phyloP scores from a whole-genome alignment of 1,284 basidiomycete genomes.

The Ustilago sp. region DNA sequence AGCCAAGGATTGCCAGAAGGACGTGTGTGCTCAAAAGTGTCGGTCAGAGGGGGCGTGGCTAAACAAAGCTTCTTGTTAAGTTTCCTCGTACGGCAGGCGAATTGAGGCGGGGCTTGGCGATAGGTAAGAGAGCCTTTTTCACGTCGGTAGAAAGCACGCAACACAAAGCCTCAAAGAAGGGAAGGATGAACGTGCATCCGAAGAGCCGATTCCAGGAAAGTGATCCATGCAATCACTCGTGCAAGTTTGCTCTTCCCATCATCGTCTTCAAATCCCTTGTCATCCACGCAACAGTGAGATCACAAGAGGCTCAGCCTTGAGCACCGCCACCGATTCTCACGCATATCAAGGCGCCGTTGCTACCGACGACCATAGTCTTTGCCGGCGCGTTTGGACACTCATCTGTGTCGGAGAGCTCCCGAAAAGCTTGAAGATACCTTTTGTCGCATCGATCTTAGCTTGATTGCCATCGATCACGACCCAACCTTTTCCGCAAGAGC shows the following conservation, averaged over 20 bases:
- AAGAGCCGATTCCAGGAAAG: constrained; percentile 8
- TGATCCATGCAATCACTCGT: background rate
- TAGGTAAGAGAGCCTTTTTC: constrained; percentile 1
- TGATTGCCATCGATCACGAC: background rate
- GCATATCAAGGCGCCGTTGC: background rate
- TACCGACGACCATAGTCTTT: background rate
- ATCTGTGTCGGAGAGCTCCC: background rate
- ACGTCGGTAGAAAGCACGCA: background rate
- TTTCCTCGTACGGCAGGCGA: too few species aligned
- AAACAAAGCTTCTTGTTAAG: background rate
- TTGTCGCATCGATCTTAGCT: background rate
- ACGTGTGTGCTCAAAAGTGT: background rate
- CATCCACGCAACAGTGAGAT: background rate
- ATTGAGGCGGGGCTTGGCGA: constrained; percentile 2
- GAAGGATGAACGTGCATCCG: constrained; percentile 8
- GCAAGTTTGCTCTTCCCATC: background rate
- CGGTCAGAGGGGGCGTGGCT: background rate
- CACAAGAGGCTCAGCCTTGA: background rate
- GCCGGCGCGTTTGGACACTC: background rate
- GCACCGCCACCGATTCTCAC: background rate
- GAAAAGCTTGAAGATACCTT: background rate
- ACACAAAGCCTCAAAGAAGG: background rate
- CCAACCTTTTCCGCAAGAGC: background rate
- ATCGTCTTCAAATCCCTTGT: background rate
- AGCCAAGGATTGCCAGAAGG: background rate